Base-by-base conservation (phyloP, 331 rosid genomes). In the Arachis monticola region DNA sequence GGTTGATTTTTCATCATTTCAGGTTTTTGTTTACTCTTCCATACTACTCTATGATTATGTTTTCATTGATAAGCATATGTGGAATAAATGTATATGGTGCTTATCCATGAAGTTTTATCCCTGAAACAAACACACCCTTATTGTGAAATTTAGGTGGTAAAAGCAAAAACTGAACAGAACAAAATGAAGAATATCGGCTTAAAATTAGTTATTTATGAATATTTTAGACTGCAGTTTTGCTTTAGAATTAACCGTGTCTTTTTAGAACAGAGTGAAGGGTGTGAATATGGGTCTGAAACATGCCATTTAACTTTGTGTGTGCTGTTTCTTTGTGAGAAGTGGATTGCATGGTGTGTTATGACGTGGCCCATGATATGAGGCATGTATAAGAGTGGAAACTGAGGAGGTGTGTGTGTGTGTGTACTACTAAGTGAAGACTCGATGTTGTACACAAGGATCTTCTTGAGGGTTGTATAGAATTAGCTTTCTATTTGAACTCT, bases 171-270 rank as follows among this genome's bases (percentile, higher is more conserved):
- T 11, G 5, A 60, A 64, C 41, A 41, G 40, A 38, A 27, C 46
- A 40, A 64, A 72, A 73, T 66, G 67, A 40, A 62, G 1, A 2
- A 14, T 45, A 60, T 35, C 12, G 72, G 47, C 42, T 44, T 64
- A 31, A 80, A 60, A 57, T 64, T 55, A 59, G 60, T 53, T 56
- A 9, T 70, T 27, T 40, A 61, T 58, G 41, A 41, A n/a, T 74
- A 63, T 32, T 7, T 67, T 40, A 69, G 67, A 56, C 48, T 70
- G 61, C 22, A 51, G n/a, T 69, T 75, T 40, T 69, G 48, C 60
- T 42, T 53, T 53, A 27, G 55, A 38, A 56, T 60, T 64, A 52
- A 17, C 22, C 30, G 2, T 67, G 27, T 67, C 53, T 42, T 62
- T 61, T 50, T 5, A 50, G 42, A 67, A 7, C 65, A 41, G 22